Conservation (phyloP, 1,284 basidiomycete species). For the Irpex sp. region DNA sequence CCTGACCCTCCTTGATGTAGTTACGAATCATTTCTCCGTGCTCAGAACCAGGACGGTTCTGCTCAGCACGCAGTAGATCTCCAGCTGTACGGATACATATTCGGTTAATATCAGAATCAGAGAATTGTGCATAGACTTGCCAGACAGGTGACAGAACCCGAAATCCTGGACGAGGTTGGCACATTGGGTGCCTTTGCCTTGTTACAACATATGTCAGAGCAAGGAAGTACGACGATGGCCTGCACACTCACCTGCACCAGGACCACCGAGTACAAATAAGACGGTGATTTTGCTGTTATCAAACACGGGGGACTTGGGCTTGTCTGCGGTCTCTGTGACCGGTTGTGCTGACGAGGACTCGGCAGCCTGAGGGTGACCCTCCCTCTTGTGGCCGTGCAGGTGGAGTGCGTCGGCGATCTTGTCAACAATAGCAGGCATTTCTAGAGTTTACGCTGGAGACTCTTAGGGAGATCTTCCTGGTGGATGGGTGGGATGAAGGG, state of each 20-base stretch:
- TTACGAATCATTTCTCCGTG: slow-evolving; percentile 87
- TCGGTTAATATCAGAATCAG: background rate
- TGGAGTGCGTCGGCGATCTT: slow-evolving; percentile 47
- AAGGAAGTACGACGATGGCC: background rate
- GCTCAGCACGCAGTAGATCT: slow-evolving; percentile 94
- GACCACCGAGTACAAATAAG: slow-evolving; percentile 95
- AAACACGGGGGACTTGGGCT: slow-evolving; percentile 48
- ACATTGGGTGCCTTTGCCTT: slow-evolving; percentile 98
- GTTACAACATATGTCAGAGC: slow-evolving; percentile 7
- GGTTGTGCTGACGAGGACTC: slow-evolving; percentile 5
- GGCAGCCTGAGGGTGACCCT: slow-evolving; percentile 7
- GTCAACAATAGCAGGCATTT: slow-evolving; percentile 44
- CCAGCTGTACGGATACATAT: slow-evolving; percentile 59
- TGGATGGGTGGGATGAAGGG: slow-evolving; percentile 64
- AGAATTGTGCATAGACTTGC: slow-evolving; percentile 35
- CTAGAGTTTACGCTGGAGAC: slow-evolving; percentile 1
- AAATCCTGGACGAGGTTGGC: slow-evolving; percentile 84
- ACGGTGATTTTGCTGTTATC: slow-evolving; percentile 79
- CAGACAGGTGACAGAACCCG: slow-evolving; percentile 92
- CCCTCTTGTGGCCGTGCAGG: slow-evolving; percentile 22
- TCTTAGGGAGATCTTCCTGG: slow-evolving; percentile 25
- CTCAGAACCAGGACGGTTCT: slow-evolving; percentile 81
- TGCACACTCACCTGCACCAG: slow-evolving; percentile 75
- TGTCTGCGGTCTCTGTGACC: background rate
- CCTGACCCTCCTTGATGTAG: slow-evolving; percentile 90